These are phyloP conservation scores for Alternaria consortialis DNA, from an alignment of 2,329 filamentous ascomycete genomes.

Conservation along the genomic window DNA sequence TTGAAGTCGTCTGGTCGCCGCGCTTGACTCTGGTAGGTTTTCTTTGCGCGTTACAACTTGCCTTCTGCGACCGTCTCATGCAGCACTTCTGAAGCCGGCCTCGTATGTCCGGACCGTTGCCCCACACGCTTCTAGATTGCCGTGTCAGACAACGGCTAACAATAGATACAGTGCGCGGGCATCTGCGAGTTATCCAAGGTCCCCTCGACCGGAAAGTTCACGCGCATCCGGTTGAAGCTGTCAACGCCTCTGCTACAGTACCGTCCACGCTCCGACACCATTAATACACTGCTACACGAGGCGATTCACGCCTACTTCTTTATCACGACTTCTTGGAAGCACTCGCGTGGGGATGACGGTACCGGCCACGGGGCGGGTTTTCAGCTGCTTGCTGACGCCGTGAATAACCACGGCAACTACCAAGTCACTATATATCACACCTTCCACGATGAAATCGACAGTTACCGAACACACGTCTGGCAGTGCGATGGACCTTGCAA, in stretches of 20 bases:
- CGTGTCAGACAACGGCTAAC: slow-evolving; percentile 26
- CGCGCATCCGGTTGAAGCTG: slow-evolving; percentile 54
- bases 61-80: slow-evolving; percentile 16
- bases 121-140: slow-evolving; percentile 22
- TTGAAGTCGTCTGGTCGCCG: slow-evolving; percentile 56
- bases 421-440: slow-evolving; percentile 55
- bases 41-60: slow-evolving; percentile 15
- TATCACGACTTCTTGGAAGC: slow-evolving; percentile 55
- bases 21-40: slow-evolving; percentile 51
- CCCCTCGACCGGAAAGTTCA: slow-evolving; percentile 47
- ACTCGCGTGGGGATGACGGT: slow-evolving; percentile 54
- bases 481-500: slow-evolving; percentile 55
- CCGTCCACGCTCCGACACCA: slow-evolving; percentile 53
- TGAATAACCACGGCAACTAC: slow-evolving; percentile 56
- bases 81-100: slow-evolving; percentile 12
- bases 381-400: slow-evolving; percentile 55
- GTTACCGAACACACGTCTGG: slow-evolving; percentile 57
- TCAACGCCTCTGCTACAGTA: slow-evolving; percentile 57
- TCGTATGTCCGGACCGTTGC: slow-evolving; percentile 13
- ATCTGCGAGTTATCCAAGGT: slow-evolving; percentile 57
- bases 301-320: slow-evolving; percentile 59
- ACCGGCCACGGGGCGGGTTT: slow-evolving; percentile 57
- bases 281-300: slow-evolving; percentile 57
- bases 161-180: slow-evolving; percentile 51
- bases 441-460: slow-evolving; percentile 58